Base-by-base conservation (phyloP, 1,284 basidiomycete genomes). In the Melampsora occidentalis region DNA sequence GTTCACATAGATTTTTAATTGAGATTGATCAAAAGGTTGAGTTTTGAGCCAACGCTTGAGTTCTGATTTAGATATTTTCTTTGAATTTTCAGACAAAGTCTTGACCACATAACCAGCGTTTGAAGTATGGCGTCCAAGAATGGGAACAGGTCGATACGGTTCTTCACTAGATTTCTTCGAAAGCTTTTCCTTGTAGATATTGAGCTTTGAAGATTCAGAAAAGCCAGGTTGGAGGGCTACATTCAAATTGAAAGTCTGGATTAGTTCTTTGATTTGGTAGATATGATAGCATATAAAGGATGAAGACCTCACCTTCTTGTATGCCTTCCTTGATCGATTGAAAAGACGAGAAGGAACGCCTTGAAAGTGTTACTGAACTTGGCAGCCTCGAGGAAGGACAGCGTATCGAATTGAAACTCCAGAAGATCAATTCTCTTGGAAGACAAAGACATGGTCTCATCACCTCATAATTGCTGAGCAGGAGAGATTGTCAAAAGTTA, bases 11-110 rank as follows among this genome's bases (percentile, higher is more conserved):
- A 42, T 31, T n/a, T 68, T 53, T 35, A 75, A 64, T n/a, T 33
- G 31, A 5, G 33, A 18, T 28, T 59, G 35, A 61, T 68, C 65
- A 68, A 75, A 68, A 1, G 33, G 10, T 42, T 68, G 64, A 14
- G 57, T 68, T 46, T 68, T 75, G n/a, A 75, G 51, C 72, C 72
- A 75, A 57, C 65, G 64, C 46, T 75, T 67, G 22, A 75, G 65
- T 42, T 75, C 72, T 9, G 64, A 49, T 31, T 75, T 75, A 6
- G 65, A 51, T 28, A 75, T 75, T 57, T 68, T 51, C 39, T 68
- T 75, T 20, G 64, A 51, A 22, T 75, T 39, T n/a, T 48, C 64
- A 22, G 72, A 63, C 18, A 75, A 65, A 42, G 66, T 61, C n/a
- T 57, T 48, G n/a, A 53, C 53, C 46, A 75, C 72, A 75, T 68